Percentiles rank a stretch among this genome's conserved stretches.
These are phyloP conservation scores for Chlamydomonas sp. DNA, from an alignment of 139 green algal genomes.

Conservation along the genomic window DNA sequence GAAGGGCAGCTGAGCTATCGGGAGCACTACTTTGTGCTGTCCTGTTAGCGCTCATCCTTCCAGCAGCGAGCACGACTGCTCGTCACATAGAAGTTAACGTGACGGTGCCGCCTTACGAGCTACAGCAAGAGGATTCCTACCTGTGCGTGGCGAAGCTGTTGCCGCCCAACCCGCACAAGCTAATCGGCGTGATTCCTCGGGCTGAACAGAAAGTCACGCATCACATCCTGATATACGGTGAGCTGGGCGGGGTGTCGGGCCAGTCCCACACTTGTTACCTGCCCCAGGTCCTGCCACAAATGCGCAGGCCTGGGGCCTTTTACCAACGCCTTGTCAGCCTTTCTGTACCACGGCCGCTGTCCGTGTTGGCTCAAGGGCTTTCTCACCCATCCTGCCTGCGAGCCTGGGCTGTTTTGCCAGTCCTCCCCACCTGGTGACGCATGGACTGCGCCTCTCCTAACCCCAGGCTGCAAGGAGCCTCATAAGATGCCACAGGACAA, in stretches of 20 bases:
- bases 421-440: too few relatives aligned
- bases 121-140: slow-evolving; percentile 59
- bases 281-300: not conserved
- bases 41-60: not conserved
- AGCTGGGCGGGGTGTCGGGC: not conserved
- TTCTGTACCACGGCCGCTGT: not conserved
- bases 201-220: slow-evolving; percentile 80
- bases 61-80: not conserved
- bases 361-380: not conserved
- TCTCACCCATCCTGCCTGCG: not conserved
- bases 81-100: slow-evolving; percentile 43
- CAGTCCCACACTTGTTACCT: not conserved
- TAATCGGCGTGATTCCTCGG: slow-evolving; percentile 73
- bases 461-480: slow-evolving; percentile 66
- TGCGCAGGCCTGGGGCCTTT: not conserved
- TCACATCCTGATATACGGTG: slow-evolving; percentile 94
- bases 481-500: slow-evolving; percentile 19
- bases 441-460: not conserved
- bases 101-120: slow-evolving; percentile 23
- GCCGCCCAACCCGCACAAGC: slow-evolving; percentile 66
- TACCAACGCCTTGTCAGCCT: not conserved
- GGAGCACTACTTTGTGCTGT: not conserved
- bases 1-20: too few relatives aligned
- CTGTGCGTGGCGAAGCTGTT: slow-evolving; percentile 69
- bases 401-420: not conserved